Evolutionary conservation across 192 early-diverging fungal genomes (phyloP).

Genomic region (Umbelopsis isabellina): DNA sequence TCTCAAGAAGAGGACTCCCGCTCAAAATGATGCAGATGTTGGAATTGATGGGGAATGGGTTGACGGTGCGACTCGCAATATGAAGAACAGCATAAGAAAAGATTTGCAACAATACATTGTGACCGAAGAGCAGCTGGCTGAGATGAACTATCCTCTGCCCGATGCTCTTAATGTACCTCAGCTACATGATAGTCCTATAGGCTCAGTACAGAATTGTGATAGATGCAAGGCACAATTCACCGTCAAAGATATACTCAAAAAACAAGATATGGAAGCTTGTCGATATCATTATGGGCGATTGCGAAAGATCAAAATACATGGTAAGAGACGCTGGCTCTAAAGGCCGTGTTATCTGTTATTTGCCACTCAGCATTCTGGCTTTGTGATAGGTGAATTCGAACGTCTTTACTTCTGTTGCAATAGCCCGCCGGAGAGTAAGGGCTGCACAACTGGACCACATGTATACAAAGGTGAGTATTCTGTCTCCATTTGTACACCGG

Average conservation of each 20-base stretch:
- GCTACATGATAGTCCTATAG: background rate
- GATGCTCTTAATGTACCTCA: slow-evolving; percentile 9
- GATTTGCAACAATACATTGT: slow-evolving; percentile 28
- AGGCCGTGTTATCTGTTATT: too few relatives aligned
- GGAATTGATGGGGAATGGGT: slow-evolving; percentile 69
- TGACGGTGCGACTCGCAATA: slow-evolving; percentile 1
- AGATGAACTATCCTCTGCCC: slow-evolving; percentile 48
- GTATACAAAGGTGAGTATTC: slow-evolving; percentile 62
- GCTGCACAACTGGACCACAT: slow-evolving; percentile 65
- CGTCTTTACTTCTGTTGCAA: slow-evolving; percentile 56
- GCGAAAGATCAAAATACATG: slow-evolving; percentile 23
- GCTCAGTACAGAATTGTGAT: slow-evolving; percentile 42
- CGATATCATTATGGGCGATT: slow-evolving; percentile 49
- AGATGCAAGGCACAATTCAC: slow-evolving; percentile 53
- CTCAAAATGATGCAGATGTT: slow-evolving; percentile 47
- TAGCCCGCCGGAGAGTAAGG: slow-evolving; percentile 36
- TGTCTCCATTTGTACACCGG: background rate
- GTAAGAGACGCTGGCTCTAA: background rate
- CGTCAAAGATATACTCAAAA: slow-evolving; percentile 43
- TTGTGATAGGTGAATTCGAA: slow-evolving; percentile 38
- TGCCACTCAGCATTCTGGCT: background rate
- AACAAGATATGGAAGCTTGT: slow-evolving; percentile 45
- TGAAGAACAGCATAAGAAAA: background rate
- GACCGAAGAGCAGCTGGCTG: slow-evolving; percentile 31
- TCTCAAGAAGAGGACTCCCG: slow-evolving; percentile 58